A percentile compares a stretch with the other conserved stretches of the same genome.
These are phyloP conservation scores for Neurospora sp. DNA, from an alignment of 495 filamentous ascomycete genomes.

Conservation along the genomic window DNA sequence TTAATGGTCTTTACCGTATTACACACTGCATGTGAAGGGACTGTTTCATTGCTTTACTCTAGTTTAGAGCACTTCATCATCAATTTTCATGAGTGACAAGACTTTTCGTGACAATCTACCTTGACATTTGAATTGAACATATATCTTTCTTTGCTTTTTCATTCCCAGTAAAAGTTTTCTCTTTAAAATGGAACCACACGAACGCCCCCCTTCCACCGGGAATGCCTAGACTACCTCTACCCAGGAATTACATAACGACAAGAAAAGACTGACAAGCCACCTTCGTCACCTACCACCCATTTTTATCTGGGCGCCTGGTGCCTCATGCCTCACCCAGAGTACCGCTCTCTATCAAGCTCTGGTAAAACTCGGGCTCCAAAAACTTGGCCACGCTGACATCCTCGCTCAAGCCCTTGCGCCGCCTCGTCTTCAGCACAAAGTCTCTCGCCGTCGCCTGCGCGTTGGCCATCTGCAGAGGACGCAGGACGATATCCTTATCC, in stretches of 20 bases:
- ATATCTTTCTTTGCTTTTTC: background rate
- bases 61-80: background rate
- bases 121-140: background rate
- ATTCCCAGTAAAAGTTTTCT: background rate
- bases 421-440: constrained; percentile 90
- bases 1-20: background rate
- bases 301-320: background rate
- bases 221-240: background rate
- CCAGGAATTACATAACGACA: background rate
- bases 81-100: background rate
- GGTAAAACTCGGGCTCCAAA: constrained; percentile 86
- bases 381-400: constrained; percentile 94
- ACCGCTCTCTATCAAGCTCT: constrained; percentile 78
- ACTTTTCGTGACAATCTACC: background rate
- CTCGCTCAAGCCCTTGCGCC: constrained; percentile 88
- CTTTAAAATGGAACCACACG: constrained; percentile 1
- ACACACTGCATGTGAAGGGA: background rate
- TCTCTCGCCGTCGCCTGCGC: constrained; percentile 85
- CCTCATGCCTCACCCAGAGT: constrained; percentile 48
- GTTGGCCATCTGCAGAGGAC: constrained; percentile 76
- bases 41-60: background rate
- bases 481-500: constrained; percentile 71
- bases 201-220: background rate
- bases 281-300: constrained; percentile 10
- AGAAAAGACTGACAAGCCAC: background rate